Conservation (phyloP, 495 filamentous ascomycete genomes). For the Xylaria acuta region DNA sequence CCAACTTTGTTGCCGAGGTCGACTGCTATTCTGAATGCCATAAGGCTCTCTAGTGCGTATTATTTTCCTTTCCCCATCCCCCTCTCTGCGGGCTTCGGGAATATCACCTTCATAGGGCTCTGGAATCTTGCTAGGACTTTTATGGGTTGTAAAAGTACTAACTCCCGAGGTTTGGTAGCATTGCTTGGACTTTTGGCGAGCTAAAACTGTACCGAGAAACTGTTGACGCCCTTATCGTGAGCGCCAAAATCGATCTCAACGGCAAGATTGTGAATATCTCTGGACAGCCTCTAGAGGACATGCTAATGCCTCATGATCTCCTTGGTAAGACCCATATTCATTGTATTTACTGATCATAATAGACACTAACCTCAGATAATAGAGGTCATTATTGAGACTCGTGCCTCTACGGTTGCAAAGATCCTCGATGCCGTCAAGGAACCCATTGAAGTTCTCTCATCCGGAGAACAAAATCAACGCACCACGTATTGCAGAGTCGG, state of each 20-base stretch:
- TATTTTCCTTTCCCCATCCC: background rate
- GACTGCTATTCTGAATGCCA: slow-evolving; percentile 21
- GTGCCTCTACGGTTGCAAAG: slow-evolving; percentile 17
- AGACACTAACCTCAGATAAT: background rate
- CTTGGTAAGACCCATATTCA: slow-evolving; percentile 18
- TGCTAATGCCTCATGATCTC: slow-evolving; percentile 23
- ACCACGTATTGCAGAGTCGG: slow-evolving; percentile 22
- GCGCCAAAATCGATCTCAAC: slow-evolving; percentile 15
- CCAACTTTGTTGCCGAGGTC: background rate
- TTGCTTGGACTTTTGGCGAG: slow-evolving; percentile 30
- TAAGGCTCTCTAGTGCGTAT: slow-evolving; percentile 23
- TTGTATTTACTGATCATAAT: background rate
- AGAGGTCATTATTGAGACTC: slow-evolving; percentile 20
- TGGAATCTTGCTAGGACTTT: background rate
- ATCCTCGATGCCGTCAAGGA: slow-evolving; percentile 14
- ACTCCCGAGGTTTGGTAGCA: background rate
- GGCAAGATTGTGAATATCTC: slow-evolving; percentile 25
- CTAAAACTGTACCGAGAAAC: slow-evolving; percentile 27
- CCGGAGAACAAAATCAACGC: background rate
- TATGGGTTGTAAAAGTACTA: background rate
- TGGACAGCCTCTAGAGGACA: slow-evolving; percentile 20
- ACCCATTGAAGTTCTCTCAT: slow-evolving; percentile 15
- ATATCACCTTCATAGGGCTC: background rate
- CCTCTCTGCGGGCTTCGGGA: too few relatives aligned
- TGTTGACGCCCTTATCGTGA: slow-evolving; percentile 26